Percentiles rank a stretch among this genome's conserved stretches.
These are phyloP conservation scores for Xylariaceae sp. DNA, from an alignment of 2,329 filamentous ascomycete species.

Conservation along the genomic window DNA sequence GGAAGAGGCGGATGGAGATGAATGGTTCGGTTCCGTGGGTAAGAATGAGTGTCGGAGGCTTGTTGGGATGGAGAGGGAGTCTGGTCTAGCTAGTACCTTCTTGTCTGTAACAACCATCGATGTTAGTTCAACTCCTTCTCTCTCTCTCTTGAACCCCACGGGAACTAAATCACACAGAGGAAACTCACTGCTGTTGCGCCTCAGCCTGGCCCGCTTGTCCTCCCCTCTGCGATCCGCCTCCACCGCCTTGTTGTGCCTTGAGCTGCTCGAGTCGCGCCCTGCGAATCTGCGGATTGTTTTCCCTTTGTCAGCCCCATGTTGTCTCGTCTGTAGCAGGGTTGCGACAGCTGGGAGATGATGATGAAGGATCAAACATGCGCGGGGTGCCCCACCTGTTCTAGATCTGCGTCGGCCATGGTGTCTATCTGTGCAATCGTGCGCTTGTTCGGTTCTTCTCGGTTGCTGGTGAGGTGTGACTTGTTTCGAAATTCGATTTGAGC, in stretches of 20 bases:
- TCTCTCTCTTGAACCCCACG: not conserved
- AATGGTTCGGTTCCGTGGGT: too few species aligned
- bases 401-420: slow-evolving; percentile 36
- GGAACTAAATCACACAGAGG: not conserved
- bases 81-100: slow-evolving; percentile 27
- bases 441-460: not conserved
- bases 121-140: slow-evolving; percentile 6
- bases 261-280: slow-evolving; percentile 91
- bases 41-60: too few species aligned
- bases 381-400: slow-evolving; percentile 30
- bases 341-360: too few species aligned
- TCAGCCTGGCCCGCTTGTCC: slow-evolving; percentile 43
- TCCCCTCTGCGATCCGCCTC: slow-evolving; percentile 41
- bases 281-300: slow-evolving; percentile 63
- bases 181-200: slow-evolving; percentile 58
- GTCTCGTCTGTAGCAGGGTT: not conserved
- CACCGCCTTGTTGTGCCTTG: slow-evolving; percentile 61
- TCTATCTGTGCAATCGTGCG: not conserved
- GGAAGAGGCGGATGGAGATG: not conserved
- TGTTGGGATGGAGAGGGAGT: not conserved
- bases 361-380: too few species aligned
- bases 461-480: not conserved
- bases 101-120: slow-evolving; percentile 30
- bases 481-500: too few species aligned
- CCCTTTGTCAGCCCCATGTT: not conserved